Evolutionary conservation across 2,329 filamentous ascomycete species (phyloP), one percentile per base, ranked within the genome.

Genomic region (Didymella keratinophila): DNA sequence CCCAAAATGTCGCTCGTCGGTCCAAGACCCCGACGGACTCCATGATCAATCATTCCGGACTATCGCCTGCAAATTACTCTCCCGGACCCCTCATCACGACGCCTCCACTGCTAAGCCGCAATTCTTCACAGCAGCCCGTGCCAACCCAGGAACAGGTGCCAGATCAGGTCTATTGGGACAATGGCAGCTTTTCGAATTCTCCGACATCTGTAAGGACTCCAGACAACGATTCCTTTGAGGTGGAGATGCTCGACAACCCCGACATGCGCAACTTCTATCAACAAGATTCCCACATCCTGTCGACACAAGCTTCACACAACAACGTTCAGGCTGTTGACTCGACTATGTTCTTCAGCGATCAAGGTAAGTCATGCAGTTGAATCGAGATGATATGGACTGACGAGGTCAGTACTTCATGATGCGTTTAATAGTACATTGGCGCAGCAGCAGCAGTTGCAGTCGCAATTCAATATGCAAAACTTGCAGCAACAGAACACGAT

Each of bases 11-110:
- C 49, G 45, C 52, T 32, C 67, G 58, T 54, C 65, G 70, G 11
- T 66, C 72, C n/a, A 77, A 76, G 62, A 73, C 74, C 41, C 73
- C 73, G 37, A 70, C 72, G 1, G 68, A 69, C 37, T 75, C 73
- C 11, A 47, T 77, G 53, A 63, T 72, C 58, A 75, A 73, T 52
- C 72, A 76, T 58, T 65, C 69, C 39, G 71, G 71, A 37, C 63
- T 60, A 14, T 76, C 73, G n/a, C 73, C 74, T 45, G 68, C 66
- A 11, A 68, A 71, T 25, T 65, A 60, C 25, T 76, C 73, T n/a
- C 73, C 74, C 36, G 68, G 68, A 11, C 71, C 73, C 21, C 68
- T 76, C 54, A 71, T 69, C 49, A 74, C 68, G 28, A 65, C 72
- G 32, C 71, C 73, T 45, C 69, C 71, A 45, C 68, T 70, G n/a